Base-by-base conservation (phyloP, 768 basidiomycete genomes). In the Cubamyces sp. region DNA sequence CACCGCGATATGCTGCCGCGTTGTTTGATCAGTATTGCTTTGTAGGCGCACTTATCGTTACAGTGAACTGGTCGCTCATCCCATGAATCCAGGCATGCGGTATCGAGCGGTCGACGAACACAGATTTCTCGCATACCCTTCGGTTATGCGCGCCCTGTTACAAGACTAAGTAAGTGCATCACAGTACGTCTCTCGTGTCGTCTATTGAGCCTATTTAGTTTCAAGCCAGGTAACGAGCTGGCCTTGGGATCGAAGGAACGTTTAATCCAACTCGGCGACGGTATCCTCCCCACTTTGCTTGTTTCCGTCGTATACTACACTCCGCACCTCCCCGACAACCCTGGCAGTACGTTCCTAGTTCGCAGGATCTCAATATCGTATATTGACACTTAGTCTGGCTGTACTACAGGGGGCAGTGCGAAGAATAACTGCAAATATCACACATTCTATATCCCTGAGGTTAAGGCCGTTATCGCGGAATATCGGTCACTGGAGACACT, bases 21-120 rank as follows among this genome's bases (percentile, higher is more conserved):
- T 14, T 54, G 3, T 54, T 54, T 25, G 53, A 54, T 18, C 40
- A 54, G 5, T 42, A 54, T 16, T 54, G 53, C 23, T 54, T 54
- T 21, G 53, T 54, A 25, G 9, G 40, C 41, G 9, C 3, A 21
- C 8, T 9, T 21, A 6, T 23, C 4, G 12, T 40, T 1, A 15
- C 14, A 2, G 14, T 21, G 8, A 19, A 5, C 3, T 3, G 23
- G 3, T 3, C 18, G 23, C 52, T 23, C 37, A 19, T 26, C 2
- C 7, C 15, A 5, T 15, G 49, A 3, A 28, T n/a, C 18, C 12
- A 52, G 50, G 50, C 50, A 11, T 52, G 50, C 14, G 50, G 50
- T 6, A 34, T 52, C 50, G 50, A 52, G 37, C 50, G 50, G 11
- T 52, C 50, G 1, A 52, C 26, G 15, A 52, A 30, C 34, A 37